Evolutionary conservation across 306 rosid genomes (phyloP).

Genomic region (Alnus glutinosa): DNA sequence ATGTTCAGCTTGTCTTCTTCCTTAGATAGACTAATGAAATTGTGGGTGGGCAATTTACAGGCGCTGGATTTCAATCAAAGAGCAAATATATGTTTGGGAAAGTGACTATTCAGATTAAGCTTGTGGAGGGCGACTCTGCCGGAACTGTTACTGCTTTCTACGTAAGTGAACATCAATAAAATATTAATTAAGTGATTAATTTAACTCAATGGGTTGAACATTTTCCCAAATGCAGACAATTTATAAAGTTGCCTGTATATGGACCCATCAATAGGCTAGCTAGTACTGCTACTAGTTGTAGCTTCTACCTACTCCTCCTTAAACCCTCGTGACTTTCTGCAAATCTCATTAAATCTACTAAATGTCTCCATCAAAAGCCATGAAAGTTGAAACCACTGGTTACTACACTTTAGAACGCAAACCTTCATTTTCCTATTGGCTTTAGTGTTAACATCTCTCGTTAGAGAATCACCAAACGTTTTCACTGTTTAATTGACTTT

Average conservation of each 20-base stretch:
- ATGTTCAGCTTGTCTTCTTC: background rate
- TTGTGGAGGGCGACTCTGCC: slow-evolving; percentile 88
- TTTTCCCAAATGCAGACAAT: slow-evolving; percentile 26
- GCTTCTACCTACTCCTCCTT: slow-evolving; percentile 25
- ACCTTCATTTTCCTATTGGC: background rate
- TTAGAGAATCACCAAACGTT: background rate
- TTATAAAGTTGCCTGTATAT: slow-evolving; percentile 11
- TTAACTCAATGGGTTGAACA: slow-evolving; percentile 5
- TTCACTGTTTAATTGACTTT: background rate
- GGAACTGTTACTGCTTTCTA: slow-evolving; percentile 96
- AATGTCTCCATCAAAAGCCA: slow-evolving; percentile 8
- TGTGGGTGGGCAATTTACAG: slow-evolving; percentile 37
- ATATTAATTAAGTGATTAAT: too few relatives aligned
- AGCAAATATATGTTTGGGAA: slow-evolving; percentile 84
- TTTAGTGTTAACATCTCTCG: background rate
- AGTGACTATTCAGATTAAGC: slow-evolving; percentile 77
- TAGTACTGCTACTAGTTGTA: slow-evolving; percentile 5
- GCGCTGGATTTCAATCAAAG: slow-evolving; percentile 91
- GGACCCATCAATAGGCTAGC: slow-evolving; percentile 21
- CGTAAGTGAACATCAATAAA: slow-evolving; percentile 39
- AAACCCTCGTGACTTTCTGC: slow-evolving; percentile 14
- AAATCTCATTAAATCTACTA: slow-evolving; percentile 22
- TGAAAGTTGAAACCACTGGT: background rate
- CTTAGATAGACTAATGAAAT: background rate
- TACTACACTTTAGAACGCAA: background rate